Conservation (phyloP, 2,329 filamentous ascomycete species). For the Monosporascus ibericus region DNA sequence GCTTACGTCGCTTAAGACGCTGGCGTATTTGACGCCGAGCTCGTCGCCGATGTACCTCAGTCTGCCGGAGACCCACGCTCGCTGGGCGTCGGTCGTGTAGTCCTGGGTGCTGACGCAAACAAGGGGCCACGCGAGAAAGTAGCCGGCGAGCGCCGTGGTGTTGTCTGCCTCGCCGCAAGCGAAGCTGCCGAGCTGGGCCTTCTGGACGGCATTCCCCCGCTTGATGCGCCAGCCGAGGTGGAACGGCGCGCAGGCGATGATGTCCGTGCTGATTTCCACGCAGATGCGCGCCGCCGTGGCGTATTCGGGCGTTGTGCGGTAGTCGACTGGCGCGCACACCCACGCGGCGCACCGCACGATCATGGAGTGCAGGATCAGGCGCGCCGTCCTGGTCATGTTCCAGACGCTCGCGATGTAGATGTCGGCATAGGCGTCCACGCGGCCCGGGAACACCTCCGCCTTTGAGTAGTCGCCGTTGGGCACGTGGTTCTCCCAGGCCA, state of each 20-base stretch:
- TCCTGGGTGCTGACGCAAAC: slow-evolving; percentile 49
- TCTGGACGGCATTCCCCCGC: slow-evolving; percentile 39
- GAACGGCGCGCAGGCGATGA: slow-evolving; percentile 56
- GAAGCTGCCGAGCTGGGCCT: slow-evolving; percentile 41
- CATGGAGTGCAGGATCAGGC: slow-evolving; percentile 49
- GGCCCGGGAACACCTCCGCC: slow-evolving; percentile 54
- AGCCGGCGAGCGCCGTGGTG: slow-evolving; percentile 50
- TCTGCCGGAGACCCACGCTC: slow-evolving; percentile 48
- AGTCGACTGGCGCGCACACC: slow-evolving; percentile 55
- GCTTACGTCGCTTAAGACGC: slow-evolving; percentile 47
- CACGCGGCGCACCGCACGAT: slow-evolving; percentile 56
- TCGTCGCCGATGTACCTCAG: slow-evolving; percentile 48
- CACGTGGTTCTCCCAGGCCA: slow-evolving; percentile 51
- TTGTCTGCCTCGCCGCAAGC: slow-evolving; percentile 43
- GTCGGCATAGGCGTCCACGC: slow-evolving; percentile 54
- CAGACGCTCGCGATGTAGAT: slow-evolving; percentile 52
- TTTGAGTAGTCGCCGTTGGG: slow-evolving; percentile 44
- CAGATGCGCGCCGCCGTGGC: slow-evolving; percentile 46
- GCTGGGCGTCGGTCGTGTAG: slow-evolving; percentile 52
- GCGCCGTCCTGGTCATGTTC: slow-evolving; percentile 48
- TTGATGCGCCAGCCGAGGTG: slow-evolving; percentile 53
- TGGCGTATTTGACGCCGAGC: slow-evolving; percentile 53
- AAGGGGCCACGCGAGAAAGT: slow-evolving; percentile 55
- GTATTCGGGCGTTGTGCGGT: slow-evolving; percentile 57
- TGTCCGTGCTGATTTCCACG: slow-evolving; percentile 49